Base-by-base conservation (phyloP, 2,329 filamentous ascomycete genomes). In the Neonectria ditissima region DNA sequence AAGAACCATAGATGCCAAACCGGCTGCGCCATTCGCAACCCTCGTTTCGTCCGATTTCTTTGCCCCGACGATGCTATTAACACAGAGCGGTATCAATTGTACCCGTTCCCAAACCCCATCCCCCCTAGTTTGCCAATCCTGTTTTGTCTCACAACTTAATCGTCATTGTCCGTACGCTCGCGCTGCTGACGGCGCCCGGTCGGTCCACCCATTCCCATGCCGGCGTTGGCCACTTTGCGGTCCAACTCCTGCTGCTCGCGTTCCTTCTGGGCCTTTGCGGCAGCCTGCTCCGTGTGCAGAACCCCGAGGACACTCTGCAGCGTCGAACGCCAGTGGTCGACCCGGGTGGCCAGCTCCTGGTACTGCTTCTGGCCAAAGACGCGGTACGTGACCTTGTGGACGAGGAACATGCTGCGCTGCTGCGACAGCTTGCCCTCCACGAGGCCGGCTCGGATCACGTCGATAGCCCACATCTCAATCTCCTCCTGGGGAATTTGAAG, bases 341-440 rank as follows among this genome's bases (percentile, higher is more conserved):
- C 84, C 66, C 95, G 88, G 68, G 92, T 93, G 65, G 93, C 92
- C 57, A 99, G 91, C 84, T 99, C 95, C 73, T 92, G 89, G 94
- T 97, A 99, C 84, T 99, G 96, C 86, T 97, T 97, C 84, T 97
- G 93, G 73, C 93, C 93, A 76, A 99, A 99, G 58, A 97, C 94
- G 66, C 96, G 91, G 87, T 98, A 97, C 65, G 94, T 97, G 74
- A 93, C 93, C 78, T 96, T 90, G 86, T 99, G 96, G 66, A 99
- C 93, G 57, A 97, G 86, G 86, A 99, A 98, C 68, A 95, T 92
- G 78, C 93, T 89, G 79, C 93, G 94, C 78, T 95, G 87, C 83
- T 99, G 96, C 63, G 92, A 96, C 72, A 99, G 89, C 83, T 97
- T 97, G 78, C 96, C 96, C 84, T 99, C 96, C 55, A 99, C 93